Evolutionary conservation across 495 filamentous ascomycete genomes (phyloP), one percentile per base, ranked within the genome.

Genomic region (Penicillium simplicissimum): DNA sequence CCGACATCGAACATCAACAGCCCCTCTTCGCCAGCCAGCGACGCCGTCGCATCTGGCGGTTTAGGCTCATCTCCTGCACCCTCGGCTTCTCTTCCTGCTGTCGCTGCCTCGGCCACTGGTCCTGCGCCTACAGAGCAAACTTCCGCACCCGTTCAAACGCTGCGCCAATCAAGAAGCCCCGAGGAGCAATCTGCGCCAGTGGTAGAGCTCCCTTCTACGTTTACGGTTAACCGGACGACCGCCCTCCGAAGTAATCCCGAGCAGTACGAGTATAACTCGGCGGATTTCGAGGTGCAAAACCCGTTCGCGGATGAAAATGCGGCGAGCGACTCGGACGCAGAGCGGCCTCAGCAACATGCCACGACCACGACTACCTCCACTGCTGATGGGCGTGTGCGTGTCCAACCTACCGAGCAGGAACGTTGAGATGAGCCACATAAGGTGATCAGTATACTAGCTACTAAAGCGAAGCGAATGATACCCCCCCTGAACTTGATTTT

Each of bases 281-380:
- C 74, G 53, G 77, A 79, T 55, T 79, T 75, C 60, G 71, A 76
- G 51, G 77, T 80, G 47, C 76, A 77, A 63, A 79, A 81, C 48
- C 79, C 79, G 6, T 81, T 80, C 43, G 79, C 77, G 4, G 79
- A 81, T 62, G 69, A 67, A 37, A 69, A 65, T 65, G 72, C 57
- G 19, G 64, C 69, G 33, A 58, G 66, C 47, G 55, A 68, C 6
- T 58, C 55, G 36, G 57, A 64, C 28, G 48, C 53, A 34, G 66
- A 66, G 36, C 60, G 66, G 37, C 47, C 52, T 40, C 60, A 35
- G 21, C 25, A 13, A 14, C 51, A 40, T 49, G 42, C 55, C 31
- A 36, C 31, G 3, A 19, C 53, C 23, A 19, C 31, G 10, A 17
- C 55, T 34, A 36, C 57, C 8, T 31, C 55, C 8, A 38, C 48